Conservation (phyloP, 345 rosid genomes). For the Combretum micranthum region DNA sequence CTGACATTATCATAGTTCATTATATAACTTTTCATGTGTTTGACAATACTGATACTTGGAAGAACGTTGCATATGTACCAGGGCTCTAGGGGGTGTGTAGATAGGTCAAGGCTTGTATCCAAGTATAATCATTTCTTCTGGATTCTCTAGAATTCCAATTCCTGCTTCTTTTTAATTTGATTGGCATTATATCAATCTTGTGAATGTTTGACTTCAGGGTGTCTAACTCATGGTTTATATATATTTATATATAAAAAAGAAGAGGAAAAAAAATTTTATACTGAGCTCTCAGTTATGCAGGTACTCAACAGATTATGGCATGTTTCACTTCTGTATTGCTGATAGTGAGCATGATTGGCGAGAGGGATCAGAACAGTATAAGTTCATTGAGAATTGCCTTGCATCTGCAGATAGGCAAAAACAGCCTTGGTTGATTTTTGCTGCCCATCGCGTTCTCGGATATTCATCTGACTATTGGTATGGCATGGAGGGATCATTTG, state of each 20-base stretch:
- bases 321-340: slow-evolving; percentile 77
- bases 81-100: too few relatives aligned
- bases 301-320: slow-evolving; percentile 68
- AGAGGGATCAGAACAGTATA: slow-evolving; percentile 61
- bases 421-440: slow-evolving; percentile 83
- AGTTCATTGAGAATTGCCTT: slow-evolving; percentile 59
- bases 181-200: too few relatives aligned
- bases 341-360: slow-evolving; percentile 87
- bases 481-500: slow-evolving; percentile 52
- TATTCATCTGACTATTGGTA: slow-evolving; percentile 54
- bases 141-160: too few relatives aligned
- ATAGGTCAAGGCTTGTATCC: too few relatives aligned
- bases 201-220: too few relatives aligned
- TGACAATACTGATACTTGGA: too few relatives aligned
- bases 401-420: slow-evolving; percentile 65
- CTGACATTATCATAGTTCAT: too few relatives aligned
- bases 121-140: too few relatives aligned
- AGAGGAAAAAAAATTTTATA: not conserved
- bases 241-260: not conserved
- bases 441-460: slow-evolving; percentile 71
- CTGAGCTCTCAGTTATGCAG: slow-evolving; percentile 22
- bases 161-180: too few relatives aligned
- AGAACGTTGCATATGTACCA: too few relatives aligned
- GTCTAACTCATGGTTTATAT: too few relatives aligned
- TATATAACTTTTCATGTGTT: too few relatives aligned